phyloP scores from a whole-genome alignment of 192 early-diverging fungal genomes.

The Entophlyctis helioformis region DNA sequence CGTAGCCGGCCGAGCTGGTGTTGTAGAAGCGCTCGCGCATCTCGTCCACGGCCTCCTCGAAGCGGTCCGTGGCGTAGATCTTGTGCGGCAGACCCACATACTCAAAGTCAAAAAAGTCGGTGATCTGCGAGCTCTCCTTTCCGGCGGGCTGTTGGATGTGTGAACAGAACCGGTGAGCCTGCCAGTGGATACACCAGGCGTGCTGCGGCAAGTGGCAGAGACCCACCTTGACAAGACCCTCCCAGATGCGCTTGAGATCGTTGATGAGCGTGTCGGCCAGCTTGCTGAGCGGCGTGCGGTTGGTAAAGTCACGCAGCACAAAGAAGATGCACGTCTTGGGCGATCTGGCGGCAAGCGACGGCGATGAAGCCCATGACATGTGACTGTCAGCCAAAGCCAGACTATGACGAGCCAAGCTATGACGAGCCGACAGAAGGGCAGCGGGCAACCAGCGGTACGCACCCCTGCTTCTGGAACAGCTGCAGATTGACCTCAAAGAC shows the following conservation, averaged over 20 bases:
- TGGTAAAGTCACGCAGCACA: constrained; percentile 93
- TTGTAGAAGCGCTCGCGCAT: constrained; percentile 56
- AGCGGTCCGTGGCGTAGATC: constrained; percentile 67
- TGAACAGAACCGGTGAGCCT: too few relatives aligned
- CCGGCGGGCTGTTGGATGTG: constrained; percentile 59
- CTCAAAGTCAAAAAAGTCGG: constrained; percentile 85
- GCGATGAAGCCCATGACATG: too few relatives aligned
- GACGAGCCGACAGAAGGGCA: neutral
- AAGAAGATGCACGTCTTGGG: constrained; percentile 90
- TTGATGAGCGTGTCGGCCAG: constrained; percentile 62
- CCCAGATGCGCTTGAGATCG: constrained; percentile 90
- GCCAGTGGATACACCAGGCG: too few relatives aligned
- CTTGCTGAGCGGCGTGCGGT: constrained; percentile 70
- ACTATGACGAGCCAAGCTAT: too few relatives aligned
- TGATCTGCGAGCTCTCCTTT: constrained; percentile 58
- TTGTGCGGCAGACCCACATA: constrained; percentile 90
- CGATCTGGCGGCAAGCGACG: constrained; percentile 48
- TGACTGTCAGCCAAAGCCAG: too few relatives aligned
- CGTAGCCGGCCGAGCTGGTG: too few relatives aligned
- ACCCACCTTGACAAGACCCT: constrained; percentile 65
- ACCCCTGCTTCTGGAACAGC: constrained; percentile 75
- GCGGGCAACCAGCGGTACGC: constrained; percentile 6
- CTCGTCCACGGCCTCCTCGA: constrained; percentile 55
- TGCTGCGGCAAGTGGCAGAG: too few relatives aligned
- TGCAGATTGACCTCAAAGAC: constrained; percentile 98